Evolutionary conservation across 176 grass and related monocot species (phyloP).

Genomic region (Oropetium thomaeum): DNA sequence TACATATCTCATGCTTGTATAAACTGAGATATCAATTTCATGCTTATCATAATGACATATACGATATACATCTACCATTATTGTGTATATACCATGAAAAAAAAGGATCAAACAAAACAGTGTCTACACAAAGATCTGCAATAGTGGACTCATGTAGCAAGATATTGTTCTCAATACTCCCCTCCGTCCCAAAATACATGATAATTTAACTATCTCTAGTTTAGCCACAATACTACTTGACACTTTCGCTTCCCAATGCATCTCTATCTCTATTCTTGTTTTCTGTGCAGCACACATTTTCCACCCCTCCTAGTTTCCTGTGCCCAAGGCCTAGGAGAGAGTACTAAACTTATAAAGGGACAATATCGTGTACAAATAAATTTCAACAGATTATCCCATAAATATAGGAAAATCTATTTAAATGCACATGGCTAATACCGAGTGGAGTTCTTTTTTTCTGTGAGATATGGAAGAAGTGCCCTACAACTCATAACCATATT

Average conservation of each 20-base stretch:
- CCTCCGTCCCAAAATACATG: no score
- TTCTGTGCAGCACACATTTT: no score
- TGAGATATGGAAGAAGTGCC: not conserved
- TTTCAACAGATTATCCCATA: not conserved
- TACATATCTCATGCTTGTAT: not conserved
- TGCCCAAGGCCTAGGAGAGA: no score
- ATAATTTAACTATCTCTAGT: no score
- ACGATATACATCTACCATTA: not conserved
- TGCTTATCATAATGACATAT: not conserved
- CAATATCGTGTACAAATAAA: conserved; percentile 10
- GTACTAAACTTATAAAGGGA: not conserved
- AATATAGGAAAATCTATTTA: not conserved
- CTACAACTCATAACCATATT: not conserved
- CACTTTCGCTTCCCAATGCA: no score
- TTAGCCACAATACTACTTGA: no score
- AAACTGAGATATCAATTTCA: not conserved
- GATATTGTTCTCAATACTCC: conserved; percentile 14
- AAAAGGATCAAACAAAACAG: not conserved
- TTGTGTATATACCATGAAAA: not conserved
- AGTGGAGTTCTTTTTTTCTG: not conserved
- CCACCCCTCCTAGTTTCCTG: no score
- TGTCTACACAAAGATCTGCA: not conserved
- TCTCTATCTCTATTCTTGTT: no score
- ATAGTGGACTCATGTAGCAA: not conserved
- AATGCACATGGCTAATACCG: not conserved